Evolutionary conservation across 2,329 filamentous ascomycete species (phyloP).

Genomic region (Cadophora malorum): DNA sequence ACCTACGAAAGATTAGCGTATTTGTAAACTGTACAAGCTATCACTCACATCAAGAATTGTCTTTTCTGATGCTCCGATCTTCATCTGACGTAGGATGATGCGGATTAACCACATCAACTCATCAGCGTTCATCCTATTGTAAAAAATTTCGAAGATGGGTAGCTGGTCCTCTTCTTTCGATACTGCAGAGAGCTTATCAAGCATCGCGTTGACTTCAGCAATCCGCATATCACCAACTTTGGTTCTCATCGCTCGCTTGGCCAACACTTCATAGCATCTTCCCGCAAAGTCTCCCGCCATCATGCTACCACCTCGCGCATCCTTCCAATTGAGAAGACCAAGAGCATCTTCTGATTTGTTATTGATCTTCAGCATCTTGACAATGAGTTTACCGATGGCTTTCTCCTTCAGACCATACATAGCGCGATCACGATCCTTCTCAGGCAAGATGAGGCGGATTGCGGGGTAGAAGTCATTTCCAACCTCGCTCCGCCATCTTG

Average conservation of each 20-base stretch:
- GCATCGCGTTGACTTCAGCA: slow-evolving; percentile 83
- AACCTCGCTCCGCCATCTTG: slow-evolving; percentile 84
- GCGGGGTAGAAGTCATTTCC: slow-evolving; percentile 94
- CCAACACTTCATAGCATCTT: slow-evolving; percentile 84
- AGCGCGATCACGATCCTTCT: slow-evolving; percentile 88
- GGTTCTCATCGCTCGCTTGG: slow-evolving; percentile 79
- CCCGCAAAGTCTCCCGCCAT: slow-evolving; percentile 92
- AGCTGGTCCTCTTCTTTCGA: slow-evolving; percentile 84
- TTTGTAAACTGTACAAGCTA: background rate
- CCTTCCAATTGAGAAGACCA: slow-evolving; percentile 90
- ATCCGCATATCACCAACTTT: slow-evolving; percentile 81
- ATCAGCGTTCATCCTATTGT: slow-evolving; percentile 88
- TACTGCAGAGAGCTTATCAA: slow-evolving; percentile 79
- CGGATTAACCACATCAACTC: slow-evolving; percentile 95
- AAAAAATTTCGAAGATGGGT: slow-evolving; percentile 82
- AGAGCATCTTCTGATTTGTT: slow-evolving; percentile 88
- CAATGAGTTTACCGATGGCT: slow-evolving; percentile 85
- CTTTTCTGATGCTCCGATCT: slow-evolving; percentile 80
- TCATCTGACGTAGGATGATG: slow-evolving; percentile 84
- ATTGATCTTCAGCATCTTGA: slow-evolving; percentile 91
- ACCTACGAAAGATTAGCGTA: slow-evolving; percentile 59
- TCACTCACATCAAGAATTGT: slow-evolving; percentile 71
- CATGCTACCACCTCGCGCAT: slow-evolving; percentile 62
- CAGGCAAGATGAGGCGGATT: slow-evolving; percentile 87
- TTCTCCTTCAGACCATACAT: slow-evolving; percentile 97